Evolutionary conservation across 139 green algal genomes (phyloP).

Genomic region (Chlamydomonas urium): DNA sequence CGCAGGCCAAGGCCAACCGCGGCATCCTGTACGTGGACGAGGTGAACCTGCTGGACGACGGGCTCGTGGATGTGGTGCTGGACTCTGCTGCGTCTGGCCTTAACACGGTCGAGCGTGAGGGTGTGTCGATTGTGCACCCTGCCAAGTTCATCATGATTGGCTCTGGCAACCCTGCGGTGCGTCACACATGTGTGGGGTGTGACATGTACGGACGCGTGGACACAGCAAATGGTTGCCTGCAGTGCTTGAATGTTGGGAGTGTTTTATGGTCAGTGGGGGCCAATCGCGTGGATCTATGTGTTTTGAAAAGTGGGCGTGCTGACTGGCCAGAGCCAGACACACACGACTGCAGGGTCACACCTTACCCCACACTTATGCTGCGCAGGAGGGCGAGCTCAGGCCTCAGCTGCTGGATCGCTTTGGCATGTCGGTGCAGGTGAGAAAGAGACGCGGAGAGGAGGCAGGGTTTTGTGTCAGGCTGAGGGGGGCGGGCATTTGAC

Average conservation of each 20-base stretch:
- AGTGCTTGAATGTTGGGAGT: too few relatives aligned
- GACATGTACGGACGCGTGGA: too few relatives aligned
- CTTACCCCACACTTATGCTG: neutral
- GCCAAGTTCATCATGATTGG: constrained; percentile 77
- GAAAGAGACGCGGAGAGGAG: too few relatives aligned
- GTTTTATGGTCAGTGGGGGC: too few relatives aligned
- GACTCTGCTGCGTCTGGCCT: constrained; percentile 53
- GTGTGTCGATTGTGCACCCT: constrained; percentile 71
- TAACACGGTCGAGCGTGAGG: constrained; percentile 79
- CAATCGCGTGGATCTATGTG: too few relatives aligned
- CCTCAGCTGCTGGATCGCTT: constrained; percentile 94
- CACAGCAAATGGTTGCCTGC: too few relatives aligned
- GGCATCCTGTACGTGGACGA: constrained; percentile 90
- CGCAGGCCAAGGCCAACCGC: constrained; percentile 70
- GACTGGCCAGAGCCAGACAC: too few relatives aligned
- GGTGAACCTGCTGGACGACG: constrained; percentile 59
- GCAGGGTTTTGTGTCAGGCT: too few relatives aligned
- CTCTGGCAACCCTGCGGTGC: constrained; percentile 22
- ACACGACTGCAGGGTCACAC: too few relatives aligned
- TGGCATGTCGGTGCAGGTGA: constrained; percentile 78
- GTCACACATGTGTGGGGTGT: too few relatives aligned
- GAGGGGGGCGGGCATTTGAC: too few relatives aligned
- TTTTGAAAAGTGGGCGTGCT: too few relatives aligned
- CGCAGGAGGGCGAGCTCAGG: constrained; percentile 85
- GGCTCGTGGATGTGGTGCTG: constrained; percentile 80